Evolutionary conservation across 1,284 basidiomycete genomes (phyloP).

Genomic region (Cryptococcus depauperatus): DNA sequence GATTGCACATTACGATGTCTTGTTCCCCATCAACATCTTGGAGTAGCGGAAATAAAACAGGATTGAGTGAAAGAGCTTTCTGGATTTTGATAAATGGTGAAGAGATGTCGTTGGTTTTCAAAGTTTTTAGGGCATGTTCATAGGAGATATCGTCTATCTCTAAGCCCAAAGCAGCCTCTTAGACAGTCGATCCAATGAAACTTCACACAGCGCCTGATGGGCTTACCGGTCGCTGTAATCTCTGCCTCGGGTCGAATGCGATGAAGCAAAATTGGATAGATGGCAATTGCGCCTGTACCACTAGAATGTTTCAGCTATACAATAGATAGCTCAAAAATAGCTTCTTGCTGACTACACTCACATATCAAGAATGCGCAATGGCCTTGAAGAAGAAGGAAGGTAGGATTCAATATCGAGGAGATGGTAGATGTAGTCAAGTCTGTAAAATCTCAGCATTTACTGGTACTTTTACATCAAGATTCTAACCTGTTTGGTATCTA

Average conservation of each 20-base stretch:
- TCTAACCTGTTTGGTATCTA: slow-evolving; percentile 41
- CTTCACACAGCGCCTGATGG: too few relatives aligned
- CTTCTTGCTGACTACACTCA: slow-evolving; percentile 28
- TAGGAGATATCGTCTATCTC: slow-evolving; percentile 63
- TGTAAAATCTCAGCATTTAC: slow-evolving; percentile 29
- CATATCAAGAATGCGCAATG: slow-evolving; percentile 48
- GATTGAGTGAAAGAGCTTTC: slow-evolving; percentile 41
- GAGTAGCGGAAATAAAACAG: slow-evolving; percentile 52
- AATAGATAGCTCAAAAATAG: slow-evolving; percentile 48
- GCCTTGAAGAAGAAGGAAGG: slow-evolving; percentile 11
- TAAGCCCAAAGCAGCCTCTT: slow-evolving; percentile 24
- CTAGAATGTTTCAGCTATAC: slow-evolving; percentile 45
- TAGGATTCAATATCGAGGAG: slow-evolving; percentile 55
- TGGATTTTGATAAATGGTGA: slow-evolving; percentile 49
- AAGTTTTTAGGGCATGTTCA: slow-evolving; percentile 51
- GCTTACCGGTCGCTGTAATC: slow-evolving; percentile 69
- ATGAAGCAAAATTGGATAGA: slow-evolving; percentile 76
- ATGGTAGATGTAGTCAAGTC: slow-evolving; percentile 69
- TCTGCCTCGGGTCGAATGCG: slow-evolving; percentile 52
- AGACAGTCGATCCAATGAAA: background rate
- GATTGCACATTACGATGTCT: slow-evolving; percentile 81
- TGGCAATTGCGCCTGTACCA: slow-evolving; percentile 82
- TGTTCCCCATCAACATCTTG: slow-evolving; percentile 4
- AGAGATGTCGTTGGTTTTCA: slow-evolving; percentile 52
- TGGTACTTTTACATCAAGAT: background rate